Evolutionary conservation across 2,329 filamentous ascomycete genomes (phyloP).

Genomic region (Taxawa tesnikishii): DNA sequence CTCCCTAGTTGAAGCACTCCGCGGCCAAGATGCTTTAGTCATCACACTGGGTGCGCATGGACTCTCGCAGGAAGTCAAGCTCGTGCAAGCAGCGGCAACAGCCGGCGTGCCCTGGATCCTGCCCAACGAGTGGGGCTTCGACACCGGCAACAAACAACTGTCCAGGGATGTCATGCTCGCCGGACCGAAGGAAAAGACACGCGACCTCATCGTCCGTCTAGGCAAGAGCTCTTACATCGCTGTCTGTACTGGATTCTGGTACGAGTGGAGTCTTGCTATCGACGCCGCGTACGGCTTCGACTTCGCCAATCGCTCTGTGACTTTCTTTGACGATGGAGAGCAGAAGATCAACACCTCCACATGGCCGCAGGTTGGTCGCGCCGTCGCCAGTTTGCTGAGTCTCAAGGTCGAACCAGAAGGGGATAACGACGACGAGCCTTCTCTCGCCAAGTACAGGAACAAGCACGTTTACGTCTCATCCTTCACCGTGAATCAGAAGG

Average conservation of each 20-base stretch:
- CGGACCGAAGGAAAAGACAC: slow-evolving; percentile 7
- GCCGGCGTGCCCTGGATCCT: slow-evolving; percentile 20
- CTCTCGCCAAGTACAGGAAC: slow-evolving; percentile 18
- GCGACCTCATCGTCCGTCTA: slow-evolving; percentile 13
- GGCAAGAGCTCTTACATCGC: slow-evolving; percentile 16
- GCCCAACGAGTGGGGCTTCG: slow-evolving; percentile 16
- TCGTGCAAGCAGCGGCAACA: slow-evolving; percentile 17
- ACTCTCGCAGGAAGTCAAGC: slow-evolving; percentile 11
- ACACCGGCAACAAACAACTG: slow-evolving; percentile 12
- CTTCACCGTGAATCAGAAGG: slow-evolving; percentile 22
- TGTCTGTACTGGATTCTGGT: slow-evolving; percentile 20
- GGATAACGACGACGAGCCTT: slow-evolving; percentile 7
- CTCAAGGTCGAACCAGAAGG: slow-evolving; percentile 15
- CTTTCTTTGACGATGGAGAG: slow-evolving; percentile 15
- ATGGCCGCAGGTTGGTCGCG: slow-evolving; percentile 18
- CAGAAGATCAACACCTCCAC: slow-evolving; percentile 20
- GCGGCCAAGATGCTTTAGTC: slow-evolving; percentile 20
- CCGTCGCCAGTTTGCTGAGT: slow-evolving; percentile 20
- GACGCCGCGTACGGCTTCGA: slow-evolving; percentile 17
- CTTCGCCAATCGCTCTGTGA: slow-evolving; percentile 12
- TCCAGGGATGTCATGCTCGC: slow-evolving; percentile 10
- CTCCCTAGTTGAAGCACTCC: slow-evolving; percentile 14
- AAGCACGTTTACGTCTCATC: slow-evolving; percentile 22
- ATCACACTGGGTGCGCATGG: slow-evolving; percentile 19
- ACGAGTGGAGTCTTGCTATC: slow-evolving; percentile 15